These are phyloP conservation scores for Trichoderma hamatum DNA, from an alignment of 2,329 filamentous ascomycete species.

Conservation along the genomic window DNA sequence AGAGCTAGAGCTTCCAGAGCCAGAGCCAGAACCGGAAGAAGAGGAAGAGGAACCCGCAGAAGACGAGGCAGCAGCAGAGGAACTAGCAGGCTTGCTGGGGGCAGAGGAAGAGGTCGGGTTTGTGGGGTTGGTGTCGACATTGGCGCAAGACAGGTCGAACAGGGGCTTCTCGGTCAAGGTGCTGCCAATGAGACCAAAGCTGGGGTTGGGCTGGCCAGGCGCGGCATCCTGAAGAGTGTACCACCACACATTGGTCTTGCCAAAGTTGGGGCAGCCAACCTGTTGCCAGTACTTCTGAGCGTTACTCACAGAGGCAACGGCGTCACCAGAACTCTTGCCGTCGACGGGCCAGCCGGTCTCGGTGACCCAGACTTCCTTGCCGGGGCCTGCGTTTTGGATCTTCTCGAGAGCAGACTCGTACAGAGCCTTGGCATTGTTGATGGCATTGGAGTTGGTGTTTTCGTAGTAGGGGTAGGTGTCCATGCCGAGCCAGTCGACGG, in stretches of 20 bases:
- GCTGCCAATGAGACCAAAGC: slow-evolving; percentile 69
- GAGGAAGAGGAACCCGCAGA: slow-evolving; percentile 30
- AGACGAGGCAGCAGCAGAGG: slow-evolving; percentile 30
- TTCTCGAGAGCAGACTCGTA: slow-evolving; percentile 69
- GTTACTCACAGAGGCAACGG: slow-evolving; percentile 65
- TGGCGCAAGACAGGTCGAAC: slow-evolving; percentile 64
- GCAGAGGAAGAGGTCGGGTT: slow-evolving; percentile 21
- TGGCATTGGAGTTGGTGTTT: slow-evolving; percentile 65
- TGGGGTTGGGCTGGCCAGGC: slow-evolving; percentile 62
- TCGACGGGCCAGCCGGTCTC: slow-evolving; percentile 86
- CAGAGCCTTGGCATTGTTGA: slow-evolving; percentile 64
- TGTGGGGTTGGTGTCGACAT: slow-evolving; percentile 28
- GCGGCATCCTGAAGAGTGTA: slow-evolving; percentile 72
- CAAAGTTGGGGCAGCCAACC: slow-evolving; percentile 73
- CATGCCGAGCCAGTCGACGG: slow-evolving; percentile 78
- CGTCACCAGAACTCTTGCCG: slow-evolving; percentile 64
- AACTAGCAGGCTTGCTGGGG: slow-evolving; percentile 25
- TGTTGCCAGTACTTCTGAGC: slow-evolving; percentile 80
- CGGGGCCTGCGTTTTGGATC: slow-evolving; percentile 60
- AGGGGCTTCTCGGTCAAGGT: slow-evolving; percentile 57
- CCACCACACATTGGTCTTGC: slow-evolving; percentile 71
- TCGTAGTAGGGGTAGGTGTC: slow-evolving; percentile 89
- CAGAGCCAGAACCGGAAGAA: slow-evolving; percentile 34
- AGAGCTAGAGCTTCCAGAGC: slow-evolving; percentile 31
- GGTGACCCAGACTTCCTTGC: slow-evolving; percentile 81